phyloP scores from a whole-genome alignment of 495 filamentous ascomycete species.

The Thozetella sp. region DNA sequence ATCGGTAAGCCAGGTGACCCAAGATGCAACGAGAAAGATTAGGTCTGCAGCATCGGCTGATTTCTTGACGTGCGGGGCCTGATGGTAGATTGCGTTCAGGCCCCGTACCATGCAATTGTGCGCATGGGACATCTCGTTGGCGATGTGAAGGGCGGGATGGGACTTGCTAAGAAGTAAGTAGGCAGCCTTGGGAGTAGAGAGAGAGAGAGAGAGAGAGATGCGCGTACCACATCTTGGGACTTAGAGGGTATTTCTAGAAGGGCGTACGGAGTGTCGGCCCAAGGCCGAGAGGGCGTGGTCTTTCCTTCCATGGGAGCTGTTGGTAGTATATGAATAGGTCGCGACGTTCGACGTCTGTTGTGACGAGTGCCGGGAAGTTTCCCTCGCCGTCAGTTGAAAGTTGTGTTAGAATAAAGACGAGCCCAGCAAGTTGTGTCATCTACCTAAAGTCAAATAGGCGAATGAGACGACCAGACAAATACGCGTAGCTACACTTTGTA shows the following conservation, averaged over 20 bases:
- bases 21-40: slow-evolving; percentile 31
- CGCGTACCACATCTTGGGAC: neutral
- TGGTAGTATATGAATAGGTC: too few species aligned
- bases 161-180: neutral
- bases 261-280: neutral
- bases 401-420: too few species aligned
- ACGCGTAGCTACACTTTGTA: too few species aligned
- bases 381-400: too few species aligned
- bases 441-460: too few species aligned
- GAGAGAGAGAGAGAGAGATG: neutral
- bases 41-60: slow-evolving; percentile 38
- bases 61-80: slow-evolving; percentile 38
- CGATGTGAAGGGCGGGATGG: slow-evolving; percentile 27
- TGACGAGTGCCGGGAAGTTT: too few species aligned
- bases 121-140: slow-evolving; percentile 41
- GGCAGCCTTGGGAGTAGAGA: neutral
- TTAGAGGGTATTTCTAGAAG: neutral
- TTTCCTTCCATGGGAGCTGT: neutral
- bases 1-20: slow-evolving; percentile 26
- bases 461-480: too few species aligned
- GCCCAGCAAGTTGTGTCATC: too few species aligned
- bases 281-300: neutral
- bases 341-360: too few species aligned
- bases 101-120: slow-evolving; percentile 51
- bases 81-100: slow-evolving; percentile 51